Base-by-base conservation (phyloP, 371 early-diverging fungal genomes). In the Syncephalastrum racemosum region DNA sequence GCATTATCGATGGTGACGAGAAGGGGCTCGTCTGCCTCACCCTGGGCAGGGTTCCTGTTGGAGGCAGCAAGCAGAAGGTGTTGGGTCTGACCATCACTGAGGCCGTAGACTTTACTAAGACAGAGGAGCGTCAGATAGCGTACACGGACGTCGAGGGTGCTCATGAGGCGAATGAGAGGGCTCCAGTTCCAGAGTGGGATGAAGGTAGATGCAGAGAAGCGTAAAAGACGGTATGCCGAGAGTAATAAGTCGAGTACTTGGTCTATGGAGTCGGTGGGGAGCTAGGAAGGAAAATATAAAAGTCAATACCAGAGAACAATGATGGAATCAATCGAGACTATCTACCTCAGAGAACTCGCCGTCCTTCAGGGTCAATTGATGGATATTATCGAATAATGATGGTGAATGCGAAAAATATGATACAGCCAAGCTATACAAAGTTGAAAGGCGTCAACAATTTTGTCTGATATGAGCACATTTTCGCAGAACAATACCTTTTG, bases 121-220 rank as follows among this genome's bases (percentile, higher is more conserved):
- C 85, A 84, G n/a, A 77, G 69, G 19, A 83, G 64, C 8, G 79
- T 60, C 16, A 80, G 63, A 54, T 83, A 85, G 44, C 80, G 82
- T 56, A 83, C 49, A 36, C 61, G 52, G 14, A 68, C 67, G 60
- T 83, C 70, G 16, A 71, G 68, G 54, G 68, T 73, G 43, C 63
- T 56, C 16, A 89, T 66, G 19, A 86, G 49, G 62, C 71, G 71
- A 58, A 82, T 84, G 3, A 88, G 49, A 7, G 88, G 80, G 8
- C 80, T 79, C 86, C 86, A 86, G 57, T 86, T 82, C 82, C 86
- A 84, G 12, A 89, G 54, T 14, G 77, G 58, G n/a, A 64, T 58
- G 64, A 88, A 87, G 19, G 82, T 82, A 12, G 70, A 59, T 25
- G 70, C 67, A 24, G 87, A 83, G 58, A 77, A 78, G 40, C 52